Conservation (phyloP, 1,139 yeast genomes). For the Debaryomyces sp. region DNA sequence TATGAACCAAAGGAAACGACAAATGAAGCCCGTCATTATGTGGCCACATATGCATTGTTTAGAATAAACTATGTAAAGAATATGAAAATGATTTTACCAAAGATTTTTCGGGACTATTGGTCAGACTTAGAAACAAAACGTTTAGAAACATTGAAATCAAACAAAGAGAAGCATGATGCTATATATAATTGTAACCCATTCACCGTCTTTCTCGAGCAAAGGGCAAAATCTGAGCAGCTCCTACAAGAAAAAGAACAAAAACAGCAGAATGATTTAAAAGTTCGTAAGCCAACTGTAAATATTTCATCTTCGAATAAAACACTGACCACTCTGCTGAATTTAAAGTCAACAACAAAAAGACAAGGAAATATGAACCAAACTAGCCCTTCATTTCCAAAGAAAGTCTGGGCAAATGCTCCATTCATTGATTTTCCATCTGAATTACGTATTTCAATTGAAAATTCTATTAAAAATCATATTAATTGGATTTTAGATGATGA, state of each 20-base stretch:
- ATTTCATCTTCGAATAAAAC: conserved; percentile 22
- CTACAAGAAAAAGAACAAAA: conserved; percentile 48
- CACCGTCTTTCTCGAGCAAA: conserved; percentile 55
- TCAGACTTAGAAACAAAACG: conserved; percentile 64
- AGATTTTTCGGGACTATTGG: conserved; percentile 82
- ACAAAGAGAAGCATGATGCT: conserved; percentile 50
- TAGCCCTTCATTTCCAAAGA: conserved; percentile 48
- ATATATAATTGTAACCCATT: conserved; percentile 76
- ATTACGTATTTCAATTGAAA: conserved; percentile 55
- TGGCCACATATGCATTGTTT: conserved; percentile 86
- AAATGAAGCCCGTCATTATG: conserved; percentile 85
- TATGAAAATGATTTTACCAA: conserved; percentile 84
- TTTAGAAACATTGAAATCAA: conserved; percentile 42
- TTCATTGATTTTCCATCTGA: conserved; percentile 54
- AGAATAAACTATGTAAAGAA: conserved; percentile 80
- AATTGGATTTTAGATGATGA: conserved; percentile 47
- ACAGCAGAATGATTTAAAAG: conserved; percentile 38
- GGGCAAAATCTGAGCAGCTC: conserved; percentile 42
- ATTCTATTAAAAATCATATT: conserved; percentile 54
- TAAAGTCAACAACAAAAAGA: not conserved
- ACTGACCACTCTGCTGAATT: conserved; percentile 1
- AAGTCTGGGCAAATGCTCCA: conserved; percentile 68
- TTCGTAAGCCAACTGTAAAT: conserved; percentile 45
- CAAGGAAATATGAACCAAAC: conserved; percentile 1
- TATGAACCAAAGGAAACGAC: conserved; percentile 74